Percentiles rank a stretch among this genome's conserved stretches.
These are phyloP conservation scores for Penicillium sp. DNA, from an alignment of 2,329 filamentous ascomycete genomes.

Conservation along the genomic window DNA sequence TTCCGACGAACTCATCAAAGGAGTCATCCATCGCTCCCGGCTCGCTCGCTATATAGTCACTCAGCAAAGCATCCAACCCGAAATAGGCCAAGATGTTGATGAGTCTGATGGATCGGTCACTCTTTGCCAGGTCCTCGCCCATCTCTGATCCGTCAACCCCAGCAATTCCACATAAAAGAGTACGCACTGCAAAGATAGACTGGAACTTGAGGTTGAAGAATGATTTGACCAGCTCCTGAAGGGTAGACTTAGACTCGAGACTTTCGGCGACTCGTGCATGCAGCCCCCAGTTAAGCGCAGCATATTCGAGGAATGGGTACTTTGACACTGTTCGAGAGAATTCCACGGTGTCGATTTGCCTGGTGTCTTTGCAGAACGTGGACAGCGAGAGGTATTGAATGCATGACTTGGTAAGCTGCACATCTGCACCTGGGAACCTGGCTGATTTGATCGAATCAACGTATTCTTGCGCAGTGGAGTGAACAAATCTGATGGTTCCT, in stretches of 20 bases:
- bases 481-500: background rate
- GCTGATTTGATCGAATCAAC: background rate
- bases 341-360: background rate
- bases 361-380: background rate
- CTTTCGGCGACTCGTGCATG: background rate
- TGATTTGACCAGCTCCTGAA: background rate
- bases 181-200: background rate
- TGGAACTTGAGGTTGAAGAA: constrained; percentile 4
- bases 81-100: constrained; percentile 3
- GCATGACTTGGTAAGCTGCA: background rate
- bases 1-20: background rate
- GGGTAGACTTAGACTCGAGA: background rate
- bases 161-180: background rate
- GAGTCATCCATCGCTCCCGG: background rate
- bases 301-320: constrained; percentile 2
- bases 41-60: background rate
- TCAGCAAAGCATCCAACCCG: background rate
- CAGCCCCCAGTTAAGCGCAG: constrained; percentile 1
- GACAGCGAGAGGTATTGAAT: constrained; percentile 1
- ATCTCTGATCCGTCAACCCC: constrained; percentile 1
- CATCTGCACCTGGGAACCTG: background rate
- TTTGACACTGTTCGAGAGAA: background rate
- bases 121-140: background rate
- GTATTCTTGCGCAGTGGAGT: constrained; percentile 2
- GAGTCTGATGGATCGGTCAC: background rate